phyloP scores from a whole-genome alignment of 23 red algal species.

The Agarophyton chilense region DNA sequence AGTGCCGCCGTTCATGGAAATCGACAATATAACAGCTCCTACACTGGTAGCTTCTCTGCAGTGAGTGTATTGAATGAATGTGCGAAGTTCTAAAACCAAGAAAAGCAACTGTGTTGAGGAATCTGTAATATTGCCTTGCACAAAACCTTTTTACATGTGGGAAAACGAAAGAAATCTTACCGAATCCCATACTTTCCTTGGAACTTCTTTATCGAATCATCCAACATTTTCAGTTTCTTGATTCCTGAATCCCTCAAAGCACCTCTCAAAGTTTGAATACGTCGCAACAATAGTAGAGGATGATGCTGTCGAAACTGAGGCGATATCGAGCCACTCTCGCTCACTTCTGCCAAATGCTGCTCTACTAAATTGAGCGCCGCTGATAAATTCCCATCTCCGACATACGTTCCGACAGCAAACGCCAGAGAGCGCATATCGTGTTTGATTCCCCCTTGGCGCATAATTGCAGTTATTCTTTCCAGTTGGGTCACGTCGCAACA shows the following conservation, averaged over 20 bases:
- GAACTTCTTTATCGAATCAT: neutral
- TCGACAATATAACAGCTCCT: too few species aligned
- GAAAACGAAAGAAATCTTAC: too few species aligned
- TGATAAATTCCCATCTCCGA: slow-evolving; percentile 55
- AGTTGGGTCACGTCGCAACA: slow-evolving; percentile 46
- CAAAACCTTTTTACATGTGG: too few species aligned
- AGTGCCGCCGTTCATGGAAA: too few species aligned
- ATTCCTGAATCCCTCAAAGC: slow-evolving; percentile 44
- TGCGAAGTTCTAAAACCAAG: too few species aligned
- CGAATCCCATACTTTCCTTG: neutral
- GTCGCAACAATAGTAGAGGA: neutral
- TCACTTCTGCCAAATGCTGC: neutral
- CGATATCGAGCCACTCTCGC: neutral
- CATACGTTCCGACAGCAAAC: slow-evolving; percentile 42
- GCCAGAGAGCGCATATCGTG: slow-evolving; percentile 58
- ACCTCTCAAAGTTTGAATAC: slow-evolving; percentile 32
- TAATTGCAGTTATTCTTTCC: slow-evolving; percentile 27
- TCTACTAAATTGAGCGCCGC: slow-evolving; percentile 29
- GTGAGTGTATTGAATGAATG: too few species aligned
- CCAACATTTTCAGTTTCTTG: slow-evolving; percentile 22
- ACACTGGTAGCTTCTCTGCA: too few species aligned
- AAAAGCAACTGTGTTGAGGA: too few species aligned
- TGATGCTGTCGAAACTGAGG: slow-evolving; percentile 29
- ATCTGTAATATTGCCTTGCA: too few species aligned
- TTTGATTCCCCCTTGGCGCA: slow-evolving; percentile 8